Evolutionary conservation across 257 asterid genomes (phyloP).

Genomic region (Solanum okadae): DNA sequence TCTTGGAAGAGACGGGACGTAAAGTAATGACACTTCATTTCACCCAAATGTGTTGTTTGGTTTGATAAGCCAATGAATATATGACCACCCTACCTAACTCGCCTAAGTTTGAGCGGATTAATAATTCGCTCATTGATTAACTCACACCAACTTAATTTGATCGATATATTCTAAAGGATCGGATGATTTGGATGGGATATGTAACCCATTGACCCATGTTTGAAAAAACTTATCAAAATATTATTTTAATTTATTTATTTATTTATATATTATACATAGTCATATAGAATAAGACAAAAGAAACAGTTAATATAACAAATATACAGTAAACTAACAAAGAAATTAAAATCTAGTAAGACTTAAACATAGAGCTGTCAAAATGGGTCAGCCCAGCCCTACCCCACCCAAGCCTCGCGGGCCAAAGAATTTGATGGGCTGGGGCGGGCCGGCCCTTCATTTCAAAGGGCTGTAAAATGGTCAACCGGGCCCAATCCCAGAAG

Average conservation of each 20-base stretch:
- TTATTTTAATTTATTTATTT: not conserved
- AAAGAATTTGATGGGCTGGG: no score
- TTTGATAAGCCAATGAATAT: not conserved
- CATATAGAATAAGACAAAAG: not conserved
- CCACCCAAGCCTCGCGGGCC: no score
- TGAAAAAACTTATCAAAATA: not conserved
- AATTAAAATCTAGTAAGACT: not conserved
- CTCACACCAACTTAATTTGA: not conserved
- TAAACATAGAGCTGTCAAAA: not conserved
- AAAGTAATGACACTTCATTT: not conserved
- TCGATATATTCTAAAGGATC: not conserved
- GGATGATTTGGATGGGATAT: not conserved
- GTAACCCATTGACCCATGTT: not conserved
- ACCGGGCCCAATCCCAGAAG: no score
- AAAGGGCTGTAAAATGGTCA: no score
- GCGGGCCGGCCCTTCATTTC: no score
- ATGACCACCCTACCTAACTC: not conserved
- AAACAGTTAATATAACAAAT: not conserved
- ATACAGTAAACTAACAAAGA: not conserved
- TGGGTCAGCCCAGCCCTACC: no score
- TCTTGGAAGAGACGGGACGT: not conserved
- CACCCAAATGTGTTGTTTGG: not conserved
- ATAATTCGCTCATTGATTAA: accelerated
- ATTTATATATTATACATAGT: not conserved
- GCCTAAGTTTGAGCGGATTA: not conserved